These are phyloP conservation scores for Calocera cornea DNA, from an alignment of 768 basidiomycete genomes.

Conservation along the genomic window DNA sequence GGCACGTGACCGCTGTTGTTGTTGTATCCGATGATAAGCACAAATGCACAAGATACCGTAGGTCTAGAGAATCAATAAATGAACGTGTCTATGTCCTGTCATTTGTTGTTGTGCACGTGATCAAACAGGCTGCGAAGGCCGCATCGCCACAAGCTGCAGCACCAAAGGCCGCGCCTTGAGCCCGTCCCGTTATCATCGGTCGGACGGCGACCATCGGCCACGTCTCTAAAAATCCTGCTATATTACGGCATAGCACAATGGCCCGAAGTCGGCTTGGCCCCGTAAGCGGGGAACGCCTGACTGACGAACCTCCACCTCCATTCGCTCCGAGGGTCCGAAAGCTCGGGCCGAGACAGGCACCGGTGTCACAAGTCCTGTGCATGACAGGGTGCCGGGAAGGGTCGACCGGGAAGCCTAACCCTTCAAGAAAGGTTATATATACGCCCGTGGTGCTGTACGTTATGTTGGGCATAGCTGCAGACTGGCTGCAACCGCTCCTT, in stretches of 20 bases:
- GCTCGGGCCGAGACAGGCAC: neutral
- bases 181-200: too few relatives aligned
- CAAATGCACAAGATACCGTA: neutral
- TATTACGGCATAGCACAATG: too few relatives aligned
- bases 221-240: too few relatives aligned
- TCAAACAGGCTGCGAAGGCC: too few relatives aligned
- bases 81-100: neutral
- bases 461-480: too few relatives aligned
- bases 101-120: too few relatives aligned
- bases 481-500: neutral
- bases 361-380: neutral
- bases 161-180: too few relatives aligned
- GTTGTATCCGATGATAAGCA: neutral
- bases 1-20: neutral
- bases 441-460: neutral
- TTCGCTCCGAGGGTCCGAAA: slow-evolving; percentile 3
- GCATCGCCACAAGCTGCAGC: too few relatives aligned
- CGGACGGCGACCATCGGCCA: too few relatives aligned
- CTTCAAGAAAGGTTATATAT: neutral
- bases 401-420: neutral
- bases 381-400: neutral
- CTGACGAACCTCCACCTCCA: neutral
- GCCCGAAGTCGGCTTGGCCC: too few relatives aligned
- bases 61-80: neutral
- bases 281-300: neutral